Percentiles rank a stretch among this genome's conserved stretches.
phyloP scores from a whole-genome alignment of 306 rosid genomes.

The Urtica urens region DNA sequence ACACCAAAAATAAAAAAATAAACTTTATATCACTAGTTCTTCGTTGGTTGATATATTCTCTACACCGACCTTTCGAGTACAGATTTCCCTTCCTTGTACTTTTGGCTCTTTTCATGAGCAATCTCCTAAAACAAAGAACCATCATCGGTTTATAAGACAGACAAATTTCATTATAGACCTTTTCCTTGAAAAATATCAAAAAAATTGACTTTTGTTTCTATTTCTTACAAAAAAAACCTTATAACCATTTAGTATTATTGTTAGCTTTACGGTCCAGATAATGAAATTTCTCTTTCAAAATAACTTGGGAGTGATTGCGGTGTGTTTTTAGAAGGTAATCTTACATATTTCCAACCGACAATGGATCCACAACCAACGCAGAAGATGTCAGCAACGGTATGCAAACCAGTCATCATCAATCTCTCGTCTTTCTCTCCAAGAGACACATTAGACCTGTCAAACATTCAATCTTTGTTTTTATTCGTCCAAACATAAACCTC shows the following conservation, averaged over 20 bases:
- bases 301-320: no score
- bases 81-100: slow-evolving; percentile 42
- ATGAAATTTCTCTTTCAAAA: no score
- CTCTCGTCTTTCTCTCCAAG: slow-evolving; percentile 69
- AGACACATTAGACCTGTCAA: slow-evolving; percentile 60
- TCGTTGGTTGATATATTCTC: background rate
- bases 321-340: no score
- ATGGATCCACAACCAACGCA: slow-evolving; percentile 88
- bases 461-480: no score
- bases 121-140: slow-evolving; percentile 32
- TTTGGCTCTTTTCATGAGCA: slow-evolving; percentile 32
- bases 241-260: no score
- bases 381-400: slow-evolving; percentile 82
- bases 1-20: slow-evolving; percentile 4
- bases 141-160: no score
- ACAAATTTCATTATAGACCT: no score
- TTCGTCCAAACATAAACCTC: slow-evolving; percentile 1
- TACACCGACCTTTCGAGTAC: slow-evolving; percentile 49
- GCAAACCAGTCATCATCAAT: slow-evolving; percentile 67
- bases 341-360: slow-evolving; percentile 92
- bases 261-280: no score
- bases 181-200: no score
- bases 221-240: no score
- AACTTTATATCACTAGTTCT: background rate
- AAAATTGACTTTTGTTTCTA: no score